Percentiles rank a stretch among this genome's conserved stretches.
Evolutionary conservation across 495 filamentous ascomycete genomes (phyloP).

Genomic region (Parachaetomium inaequale): DNA sequence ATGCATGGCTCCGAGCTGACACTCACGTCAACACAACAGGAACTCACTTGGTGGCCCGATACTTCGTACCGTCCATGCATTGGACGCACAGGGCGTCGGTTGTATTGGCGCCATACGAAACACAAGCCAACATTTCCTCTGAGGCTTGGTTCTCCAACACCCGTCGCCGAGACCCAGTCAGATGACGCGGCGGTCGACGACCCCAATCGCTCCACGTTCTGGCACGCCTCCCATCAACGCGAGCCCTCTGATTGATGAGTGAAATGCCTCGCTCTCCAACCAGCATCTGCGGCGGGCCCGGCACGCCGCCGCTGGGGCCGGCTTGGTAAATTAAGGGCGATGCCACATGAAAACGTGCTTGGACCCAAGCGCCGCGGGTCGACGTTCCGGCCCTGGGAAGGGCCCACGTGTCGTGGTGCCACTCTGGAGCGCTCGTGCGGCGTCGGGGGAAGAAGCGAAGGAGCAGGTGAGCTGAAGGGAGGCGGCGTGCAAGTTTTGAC

Average conservation of each 20-base stretch:
- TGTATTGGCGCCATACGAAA: too few relatives aligned
- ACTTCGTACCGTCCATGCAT: neutral
- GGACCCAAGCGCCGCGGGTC: constrained; percentile 1
- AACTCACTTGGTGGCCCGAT: neutral
- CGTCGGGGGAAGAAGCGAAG: neutral
- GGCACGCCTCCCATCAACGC: neutral
- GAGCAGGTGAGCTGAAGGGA: constrained; percentile 2
- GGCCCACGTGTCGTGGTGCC: constrained; percentile 16
- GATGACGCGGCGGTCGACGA: neutral
- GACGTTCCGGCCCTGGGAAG: constrained; percentile 2
- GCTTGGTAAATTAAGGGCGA: constrained; percentile 12
- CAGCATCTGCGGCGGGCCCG: neutral
- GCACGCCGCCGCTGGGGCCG: constrained; percentile 1
- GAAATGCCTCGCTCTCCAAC: too few relatives aligned
- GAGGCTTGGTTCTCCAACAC: neutral
- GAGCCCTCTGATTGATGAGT: neutral
- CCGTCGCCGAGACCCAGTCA: neutral
- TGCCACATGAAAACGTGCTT: constrained; percentile 16
- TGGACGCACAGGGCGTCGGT: too few relatives aligned
- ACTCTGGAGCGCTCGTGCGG: constrained; percentile 4
- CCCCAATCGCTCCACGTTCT: neutral
- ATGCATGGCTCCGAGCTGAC: constrained; percentile 7
- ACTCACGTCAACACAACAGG: neutral
- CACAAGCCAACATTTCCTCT: neutral
- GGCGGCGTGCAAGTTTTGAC: neutral